A percentile compares a stretch with the other conserved stretches of the same genome.
These are phyloP conservation scores for Pyrenochaeta sp. DNA, from an alignment of 2,329 filamentous ascomycete genomes.

Conservation along the genomic window DNA sequence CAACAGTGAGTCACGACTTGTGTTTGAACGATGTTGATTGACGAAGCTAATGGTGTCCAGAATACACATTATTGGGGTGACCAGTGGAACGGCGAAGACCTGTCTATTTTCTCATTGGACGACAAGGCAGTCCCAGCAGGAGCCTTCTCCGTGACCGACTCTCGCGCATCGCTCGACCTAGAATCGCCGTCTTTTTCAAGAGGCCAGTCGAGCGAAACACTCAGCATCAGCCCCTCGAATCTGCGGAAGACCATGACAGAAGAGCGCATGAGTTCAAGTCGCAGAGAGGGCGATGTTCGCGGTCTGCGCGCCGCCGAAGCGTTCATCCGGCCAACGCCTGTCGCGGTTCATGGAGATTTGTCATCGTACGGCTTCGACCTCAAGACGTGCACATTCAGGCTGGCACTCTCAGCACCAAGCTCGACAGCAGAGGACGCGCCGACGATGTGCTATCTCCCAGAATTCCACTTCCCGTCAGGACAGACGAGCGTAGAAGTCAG, in stretches of 20 bases:
- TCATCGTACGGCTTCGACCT: conserved; percentile 82
- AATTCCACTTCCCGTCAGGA: conserved; percentile 87
- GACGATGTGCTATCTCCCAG: conserved; percentile 85
- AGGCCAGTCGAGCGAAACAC: conserved; percentile 58
- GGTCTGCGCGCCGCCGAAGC: conserved; percentile 93
- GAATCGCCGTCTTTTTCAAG: conserved; percentile 64
- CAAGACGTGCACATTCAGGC: conserved; percentile 76
- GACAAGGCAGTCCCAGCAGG: conserved; percentile 69
- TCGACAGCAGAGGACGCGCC: conserved; percentile 70
- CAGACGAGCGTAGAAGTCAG: conserved; percentile 76
- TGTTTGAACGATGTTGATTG: no score
- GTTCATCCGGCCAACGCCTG: conserved; percentile 85
- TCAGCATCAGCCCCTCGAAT: conserved; percentile 74
- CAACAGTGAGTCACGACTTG: conserved; percentile 61
- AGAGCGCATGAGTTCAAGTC: conserved; percentile 52
- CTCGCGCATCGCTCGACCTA: conserved; percentile 60
- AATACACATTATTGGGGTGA: conserved; percentile 92
- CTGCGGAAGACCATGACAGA: conserved; percentile 76
- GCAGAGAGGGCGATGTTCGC: conserved; percentile 33
- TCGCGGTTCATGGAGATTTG: conserved; percentile 76
- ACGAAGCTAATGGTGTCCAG: conserved; percentile 49
- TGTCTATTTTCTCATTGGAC: conserved; percentile 88
- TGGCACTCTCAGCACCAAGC: conserved; percentile 71
- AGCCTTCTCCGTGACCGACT: conserved; percentile 61
- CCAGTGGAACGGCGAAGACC: conserved; percentile 96